These are phyloP conservation scores for Fusarium secorum DNA, from an alignment of 2,329 filamentous ascomycete genomes.

Conservation along the genomic window DNA sequence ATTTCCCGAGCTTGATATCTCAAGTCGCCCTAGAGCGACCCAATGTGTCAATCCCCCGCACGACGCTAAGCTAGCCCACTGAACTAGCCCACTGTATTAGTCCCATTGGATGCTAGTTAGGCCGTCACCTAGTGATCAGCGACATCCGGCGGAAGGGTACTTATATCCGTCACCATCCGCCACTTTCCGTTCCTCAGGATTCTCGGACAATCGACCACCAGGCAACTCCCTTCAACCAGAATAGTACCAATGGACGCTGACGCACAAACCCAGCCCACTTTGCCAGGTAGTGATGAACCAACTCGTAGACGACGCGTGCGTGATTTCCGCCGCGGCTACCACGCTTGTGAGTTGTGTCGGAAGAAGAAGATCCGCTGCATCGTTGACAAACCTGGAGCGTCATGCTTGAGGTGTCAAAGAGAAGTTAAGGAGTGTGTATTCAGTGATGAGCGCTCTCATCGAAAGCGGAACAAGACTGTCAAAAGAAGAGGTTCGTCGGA, in stretches of 20 bases:
- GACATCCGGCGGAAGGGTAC: neutral
- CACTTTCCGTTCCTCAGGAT: neutral
- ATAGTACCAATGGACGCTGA: neutral
- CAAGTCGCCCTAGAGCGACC: neutral
- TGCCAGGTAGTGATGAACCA: neutral
- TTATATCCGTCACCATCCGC: constrained; percentile 1
- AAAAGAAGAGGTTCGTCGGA: neutral
- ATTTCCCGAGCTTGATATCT: neutral
- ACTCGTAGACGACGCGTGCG: constrained; percentile 7
- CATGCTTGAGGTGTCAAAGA: constrained; percentile 23
- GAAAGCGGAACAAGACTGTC: neutral
- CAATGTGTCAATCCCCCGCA: neutral
- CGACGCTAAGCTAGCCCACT: neutral
- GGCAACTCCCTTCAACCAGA: accelerated
- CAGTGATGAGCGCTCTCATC: constrained; percentile 10
- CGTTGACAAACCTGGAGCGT: constrained; percentile 3
- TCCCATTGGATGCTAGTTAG: neutral
- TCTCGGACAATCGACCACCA: neutral
- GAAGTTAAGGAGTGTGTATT: constrained; percentile 19
- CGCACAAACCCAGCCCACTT: neutral
- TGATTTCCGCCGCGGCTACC: constrained; percentile 27
- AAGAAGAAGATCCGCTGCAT: constrained; percentile 29
- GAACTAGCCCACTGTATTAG: neutral
- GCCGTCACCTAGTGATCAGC: neutral
- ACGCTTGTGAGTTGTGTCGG: constrained; percentile 27